Evolutionary conservation across 805 yeast species (phyloP).

Genomic region (Pichia heedii): DNA sequence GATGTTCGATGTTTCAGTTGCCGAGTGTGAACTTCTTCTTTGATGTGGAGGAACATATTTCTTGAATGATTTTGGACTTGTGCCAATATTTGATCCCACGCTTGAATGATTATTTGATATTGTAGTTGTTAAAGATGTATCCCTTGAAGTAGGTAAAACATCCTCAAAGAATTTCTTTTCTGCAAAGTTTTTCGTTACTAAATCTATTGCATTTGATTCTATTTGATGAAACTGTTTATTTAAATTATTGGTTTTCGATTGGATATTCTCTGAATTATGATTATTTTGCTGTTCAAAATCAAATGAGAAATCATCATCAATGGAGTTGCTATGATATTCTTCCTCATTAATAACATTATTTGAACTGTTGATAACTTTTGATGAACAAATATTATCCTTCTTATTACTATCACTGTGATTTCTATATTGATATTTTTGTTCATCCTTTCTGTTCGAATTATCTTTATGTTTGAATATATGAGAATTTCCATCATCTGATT

Average conservation of each 20-base stretch:
- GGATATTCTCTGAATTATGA: neutral
- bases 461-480: neutral
- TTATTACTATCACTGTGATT: neutral
- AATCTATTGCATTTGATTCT: conserved; percentile 7
- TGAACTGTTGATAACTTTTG: too few relatives aligned
- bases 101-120: conserved; percentile 20
- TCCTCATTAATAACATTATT: conserved; percentile 4
- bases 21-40: conserved; percentile 30
- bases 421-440: neutral
- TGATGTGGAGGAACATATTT: conserved; percentile 49
- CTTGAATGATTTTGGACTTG: conserved; percentile 11
- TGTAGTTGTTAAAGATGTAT: conserved; percentile 21
- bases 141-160: conserved; percentile 15
- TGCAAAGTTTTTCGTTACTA: conserved; percentile 12
- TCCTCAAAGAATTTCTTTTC: conserved; percentile 8
- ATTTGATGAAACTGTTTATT: conserved; percentile 1
- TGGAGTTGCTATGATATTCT: neutral
- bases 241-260: neutral
- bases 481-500: conserved; percentile 6
- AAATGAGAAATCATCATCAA: conserved; percentile 30
- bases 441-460: neutral
- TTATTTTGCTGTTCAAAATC: conserved; percentile 17
- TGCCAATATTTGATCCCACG: conserved; percentile 17
- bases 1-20: conserved; percentile 13
- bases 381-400: too few relatives aligned